Evolutionary conservation across 352 stramenopile species (phyloP), one percentile per base, ranked within the genome.

Genomic region (Phytophthora melonis): DNA sequence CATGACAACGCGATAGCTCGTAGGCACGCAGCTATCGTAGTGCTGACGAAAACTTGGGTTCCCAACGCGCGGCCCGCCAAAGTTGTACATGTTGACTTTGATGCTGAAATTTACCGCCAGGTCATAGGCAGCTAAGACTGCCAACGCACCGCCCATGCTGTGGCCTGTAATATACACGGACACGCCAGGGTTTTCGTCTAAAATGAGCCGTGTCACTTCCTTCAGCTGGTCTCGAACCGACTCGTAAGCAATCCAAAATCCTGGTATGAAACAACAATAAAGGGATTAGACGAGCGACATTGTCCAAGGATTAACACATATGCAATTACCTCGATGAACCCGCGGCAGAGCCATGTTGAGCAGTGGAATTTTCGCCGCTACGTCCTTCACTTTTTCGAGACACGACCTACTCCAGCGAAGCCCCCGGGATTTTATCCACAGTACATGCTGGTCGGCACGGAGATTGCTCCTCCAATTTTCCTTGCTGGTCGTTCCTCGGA

Each of bases 101-200:
- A 94, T 93, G 70, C 74, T 93, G 68, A 94, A 93, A 72, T 94
- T 93, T 57, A 93, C 85, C 3, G 88, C 88, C 18, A 95, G 77
- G 65, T 97, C 91, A 67, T 96, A 96, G 4, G 89, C 91, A 30
- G 87, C 90, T 18, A 98, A 75, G 14, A 97, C 90, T 0, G 96
- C 93, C 25, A 99, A 77, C 5, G 93, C 91, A 11, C 92, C 96
- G 21, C 96, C 96, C 71, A 98, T 91, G 56, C 87, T 97, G 76
- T 99, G 95, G 0, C 96, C 96, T 11, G 93, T 98, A 11, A 98
- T 74, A 70, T 97, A 98, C 9, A 98, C 82, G 6, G 80, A 89
- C n/a, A 93, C 79, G n/a, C 89, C 87, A 3, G 89, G 88, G 27
- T 96, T 88, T 72, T 96, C 89, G 53, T 96, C 86, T 27, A 96